Base-by-base conservation (phyloP, 164 flowering plant genomes). In the Dillenia turbinata region DNA sequence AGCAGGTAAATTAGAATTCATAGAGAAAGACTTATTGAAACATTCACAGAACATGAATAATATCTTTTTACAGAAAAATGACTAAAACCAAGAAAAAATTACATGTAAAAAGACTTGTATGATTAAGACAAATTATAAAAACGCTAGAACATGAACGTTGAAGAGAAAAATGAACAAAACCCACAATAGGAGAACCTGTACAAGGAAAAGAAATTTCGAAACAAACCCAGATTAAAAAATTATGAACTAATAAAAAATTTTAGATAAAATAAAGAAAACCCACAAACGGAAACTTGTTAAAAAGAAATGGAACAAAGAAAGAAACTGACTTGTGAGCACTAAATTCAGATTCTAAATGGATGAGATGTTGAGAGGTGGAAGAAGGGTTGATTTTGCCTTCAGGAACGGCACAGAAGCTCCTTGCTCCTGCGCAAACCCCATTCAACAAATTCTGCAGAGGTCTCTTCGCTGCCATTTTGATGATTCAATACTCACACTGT, bases 241-340 rank as follows among this genome's bases (percentile, higher is more conserved):
- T 33, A 9, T 10, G 49, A 10, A 47, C 14, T 10, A 10, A 47
- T 47, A 1, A 1, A 47, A 10, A 10, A 47, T 47, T 47, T 10
- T 47, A 13, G 10, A 13, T 47, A 10, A 10, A 10, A 47, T 47
- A 50, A 4, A 7, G 33, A 49, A 15, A 16, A 9, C 49, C 49
- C 10, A 5, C 26, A 54, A 11, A 55, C 22, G 22, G 22, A 19
- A 19, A 19, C 22, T 19, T 19, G 22, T 40, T 7, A 56, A 8
- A 40, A n/a, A 57, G 56, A 49, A 57, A 63, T 19, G 63, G 56
- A 55, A 58, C 62, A 61, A 62, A 46, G 52, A 43, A 45, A 45
- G 47, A 49, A 14, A 47, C 67, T 15, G 22, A 84, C 96, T 88
- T 90, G 81, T 90, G 96, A 51, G 96, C 96, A 59, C 94, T 88